These are phyloP conservation scores for Globisporangium rhizosaccharum DNA, from an alignment of 352 stramenopile species.

Conservation along the genomic window DNA sequence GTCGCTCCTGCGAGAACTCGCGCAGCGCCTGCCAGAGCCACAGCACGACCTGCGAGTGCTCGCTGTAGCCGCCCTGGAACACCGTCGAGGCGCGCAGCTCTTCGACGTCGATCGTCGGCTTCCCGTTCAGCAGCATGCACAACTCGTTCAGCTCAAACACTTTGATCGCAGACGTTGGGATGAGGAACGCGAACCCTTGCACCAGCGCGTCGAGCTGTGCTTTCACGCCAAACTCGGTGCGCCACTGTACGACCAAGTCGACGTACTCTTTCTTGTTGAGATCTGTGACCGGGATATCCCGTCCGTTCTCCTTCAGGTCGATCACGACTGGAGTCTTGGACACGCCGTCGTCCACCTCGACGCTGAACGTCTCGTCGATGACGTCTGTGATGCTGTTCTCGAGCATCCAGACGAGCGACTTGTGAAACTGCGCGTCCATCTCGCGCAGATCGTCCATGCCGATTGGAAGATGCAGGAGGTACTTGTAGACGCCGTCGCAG, in stretches of 20 bases:
- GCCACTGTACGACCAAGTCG: slow-evolving; percentile 53
- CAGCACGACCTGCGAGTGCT: slow-evolving; percentile 67
- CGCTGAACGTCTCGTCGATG: slow-evolving; percentile 86
- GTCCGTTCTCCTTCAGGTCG: slow-evolving; percentile 60
- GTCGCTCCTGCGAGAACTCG: slow-evolving; percentile 50
- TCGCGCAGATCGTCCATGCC: slow-evolving; percentile 56
- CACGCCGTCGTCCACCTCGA: slow-evolving; percentile 30
- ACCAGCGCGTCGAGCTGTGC: slow-evolving; percentile 53
- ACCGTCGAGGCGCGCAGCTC: slow-evolving; percentile 71
- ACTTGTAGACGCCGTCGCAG: slow-evolving; percentile 70
- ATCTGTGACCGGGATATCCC: slow-evolving; percentile 59
- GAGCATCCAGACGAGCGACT: slow-evolving; percentile 83
- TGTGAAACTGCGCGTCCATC: slow-evolving; percentile 78
- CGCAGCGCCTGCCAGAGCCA: slow-evolving; percentile 85
- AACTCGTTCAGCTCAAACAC: slow-evolving; percentile 41
- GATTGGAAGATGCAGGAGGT: slow-evolving; percentile 40
- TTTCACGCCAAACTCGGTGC: slow-evolving; percentile 44
- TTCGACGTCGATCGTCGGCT: slow-evolving; percentile 77
- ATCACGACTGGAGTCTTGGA: slow-evolving; percentile 24
- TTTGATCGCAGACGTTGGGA: slow-evolving; percentile 37
- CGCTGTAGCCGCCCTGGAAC: slow-evolving; percentile 79
- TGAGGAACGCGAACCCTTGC: slow-evolving; percentile 44
- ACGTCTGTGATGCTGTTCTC: slow-evolving; percentile 74
- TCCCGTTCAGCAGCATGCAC: slow-evolving; percentile 43
- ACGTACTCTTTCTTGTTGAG: slow-evolving; percentile 80